Evolutionary conservation across 208 protist genomes (phyloP).

Genomic region (Trypanosoma brucei): DNA sequence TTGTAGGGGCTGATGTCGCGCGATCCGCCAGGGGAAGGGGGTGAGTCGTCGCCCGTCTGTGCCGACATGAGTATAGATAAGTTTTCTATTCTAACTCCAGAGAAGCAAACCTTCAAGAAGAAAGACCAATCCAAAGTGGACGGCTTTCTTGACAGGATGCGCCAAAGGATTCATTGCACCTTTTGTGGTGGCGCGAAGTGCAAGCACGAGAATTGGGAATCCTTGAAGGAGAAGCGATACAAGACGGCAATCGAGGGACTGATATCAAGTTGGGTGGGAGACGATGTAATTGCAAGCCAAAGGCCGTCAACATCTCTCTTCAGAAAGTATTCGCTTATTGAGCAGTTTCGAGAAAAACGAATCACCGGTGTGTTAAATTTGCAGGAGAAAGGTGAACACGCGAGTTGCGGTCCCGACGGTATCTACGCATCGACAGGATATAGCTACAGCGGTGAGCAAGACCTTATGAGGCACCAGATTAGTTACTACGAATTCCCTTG

Average conservation of each 20-base stretch:
- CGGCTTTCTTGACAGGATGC: conserved; percentile 61
- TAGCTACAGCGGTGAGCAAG: conserved; percentile 83
- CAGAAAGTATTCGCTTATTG: conserved; percentile 77
- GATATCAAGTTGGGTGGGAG: conserved; percentile 84
- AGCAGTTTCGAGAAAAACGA: conserved; percentile 71
- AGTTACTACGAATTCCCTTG: conserved; percentile 90
- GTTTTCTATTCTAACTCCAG: neutral
- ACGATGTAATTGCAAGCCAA: conserved; percentile 85
- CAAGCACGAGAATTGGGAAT: conserved; percentile 77
- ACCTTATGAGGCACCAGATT: conserved; percentile 85
- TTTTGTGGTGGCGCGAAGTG: conserved; percentile 80
- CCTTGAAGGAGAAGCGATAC: conserved; percentile 39
- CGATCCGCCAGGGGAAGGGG: too few species aligned
- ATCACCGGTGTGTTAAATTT: conserved; percentile 88
- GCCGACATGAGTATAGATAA: too few species aligned
- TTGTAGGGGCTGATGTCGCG: too few species aligned
- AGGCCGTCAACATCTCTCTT: conserved; percentile 83
- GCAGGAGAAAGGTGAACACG: conserved; percentile 89
- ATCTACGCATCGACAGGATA: conserved; percentile 83
- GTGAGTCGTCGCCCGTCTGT: too few species aligned
- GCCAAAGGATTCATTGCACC: conserved; percentile 78
- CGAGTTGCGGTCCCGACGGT: conserved; percentile 85
- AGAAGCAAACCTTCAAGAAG: conserved; percentile 26
- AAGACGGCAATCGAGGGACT: conserved; percentile 80
- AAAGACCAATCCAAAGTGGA: conserved; percentile 74